Evolutionary conservation across 2,329 filamentous ascomycete species (phyloP).

Genomic region (Monascus ruber): DNA sequence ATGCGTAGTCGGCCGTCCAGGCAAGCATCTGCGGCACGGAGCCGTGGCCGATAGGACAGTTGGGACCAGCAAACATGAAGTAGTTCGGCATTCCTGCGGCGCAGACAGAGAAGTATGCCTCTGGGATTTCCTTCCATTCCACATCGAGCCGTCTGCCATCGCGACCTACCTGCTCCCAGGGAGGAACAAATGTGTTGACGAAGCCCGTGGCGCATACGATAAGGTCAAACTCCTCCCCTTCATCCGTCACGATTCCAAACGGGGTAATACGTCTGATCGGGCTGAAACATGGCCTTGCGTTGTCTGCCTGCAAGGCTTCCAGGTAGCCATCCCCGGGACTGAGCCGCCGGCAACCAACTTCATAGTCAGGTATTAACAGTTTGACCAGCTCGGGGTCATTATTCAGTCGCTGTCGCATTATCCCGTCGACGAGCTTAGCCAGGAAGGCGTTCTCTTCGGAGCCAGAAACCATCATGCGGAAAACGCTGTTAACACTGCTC

Average conservation of each 20-base stretch:
- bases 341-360: constrained; percentile 35
- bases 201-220: constrained; percentile 25
- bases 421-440: too few relatives aligned
- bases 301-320: constrained; percentile 34
- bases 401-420: too few relatives aligned
- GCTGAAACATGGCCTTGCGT: constrained; percentile 20
- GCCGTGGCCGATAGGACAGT: constrained; percentile 16
- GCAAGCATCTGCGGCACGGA: constrained; percentile 10
- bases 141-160: constrained; percentile 15
- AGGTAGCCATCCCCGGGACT: constrained; percentile 44
- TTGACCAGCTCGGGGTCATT: too few relatives aligned
- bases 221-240: constrained; percentile 12
- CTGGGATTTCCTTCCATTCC: constrained; percentile 13
- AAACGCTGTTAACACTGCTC: too few relatives aligned
- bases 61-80: constrained; percentile 21
- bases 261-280: constrained; percentile 24
- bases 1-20: constrained; percentile 16
- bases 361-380: constrained; percentile 12
- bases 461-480: too few relatives aligned
- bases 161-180: constrained; percentile 14
- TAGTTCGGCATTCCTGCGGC: constrained; percentile 20
- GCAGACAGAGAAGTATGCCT: constrained; percentile 15
- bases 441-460: too few relatives aligned
- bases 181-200: constrained; percentile 16
- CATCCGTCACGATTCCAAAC: constrained; percentile 12